Evolutionary conservation across 2,329 filamentous ascomycete species (phyloP), one percentile per base, ranked within the genome.

Genomic region (Akanthomyces dipterigenus): DNA sequence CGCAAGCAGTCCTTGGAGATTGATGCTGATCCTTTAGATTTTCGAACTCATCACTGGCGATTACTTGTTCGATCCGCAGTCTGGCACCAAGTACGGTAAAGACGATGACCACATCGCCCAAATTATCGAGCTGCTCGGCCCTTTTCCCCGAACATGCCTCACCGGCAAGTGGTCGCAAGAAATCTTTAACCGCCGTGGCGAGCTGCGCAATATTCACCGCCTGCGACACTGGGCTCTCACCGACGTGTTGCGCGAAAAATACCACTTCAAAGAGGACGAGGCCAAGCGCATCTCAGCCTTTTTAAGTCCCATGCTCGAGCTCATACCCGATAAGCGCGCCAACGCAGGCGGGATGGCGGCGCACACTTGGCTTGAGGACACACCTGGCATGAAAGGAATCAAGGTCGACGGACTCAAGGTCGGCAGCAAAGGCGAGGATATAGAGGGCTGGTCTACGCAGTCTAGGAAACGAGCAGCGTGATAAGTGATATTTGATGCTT

Each of bases 81-180:
- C 93, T 1, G 95, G 95, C 65, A 98, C 93, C 46, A 98, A 98
- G 77, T 99, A 99, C 75, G 95, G 95, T 72, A 99, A 99, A 78
- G 95, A 99, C 72, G 95, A 99, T 77, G 95, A 99, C 72, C 95
- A 99, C 77, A 97, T 99, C 67, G 95, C 95, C 11, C 95, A 99
- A 73, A 98, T 99, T 69, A 98, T 99, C 72, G 95, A 99, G 75
- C 83, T 99, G 5, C 86, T 99, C 20, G 95, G 95, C 9, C 88
- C 89, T 1, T 98, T 98, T 72, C 93, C 95, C 59, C 96, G 96
- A 73, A 90, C 90, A 55, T 97, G 91, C 75, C 83, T 96, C 60
- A 89, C 90, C 1, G 95, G 95, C 56, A 97, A 97, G 76, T 98
- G 95, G 95, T 93, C 89, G 16, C 93, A 97, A 75, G 95, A 98